phyloP scores from a whole-genome alignment of 2,329 filamentous ascomycete species.

The Botrytis medusae region DNA sequence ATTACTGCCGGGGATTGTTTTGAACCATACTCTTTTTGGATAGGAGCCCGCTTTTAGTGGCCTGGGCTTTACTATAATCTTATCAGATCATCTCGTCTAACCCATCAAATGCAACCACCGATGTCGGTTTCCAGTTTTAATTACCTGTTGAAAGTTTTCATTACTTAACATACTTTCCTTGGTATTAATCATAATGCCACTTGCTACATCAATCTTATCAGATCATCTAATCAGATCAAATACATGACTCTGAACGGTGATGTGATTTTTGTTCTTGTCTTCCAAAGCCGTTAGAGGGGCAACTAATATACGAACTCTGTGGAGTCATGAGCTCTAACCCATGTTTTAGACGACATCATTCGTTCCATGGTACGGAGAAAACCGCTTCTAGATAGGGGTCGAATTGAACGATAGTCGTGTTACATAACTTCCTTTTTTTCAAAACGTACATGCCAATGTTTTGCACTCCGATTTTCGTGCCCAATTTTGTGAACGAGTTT shows the following conservation, averaged over 20 bases:
- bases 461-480: not conserved
- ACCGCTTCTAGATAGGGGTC: not conserved
- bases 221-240: slow-evolving; percentile 19
- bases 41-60: not conserved
- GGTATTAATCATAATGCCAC: not conserved
- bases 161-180: not conserved
- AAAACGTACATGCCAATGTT: not conserved
- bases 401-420: not conserved
- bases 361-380: not conserved
- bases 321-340: not conserved
- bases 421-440: not conserved
- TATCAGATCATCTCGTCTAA: slow-evolving; percentile 5
- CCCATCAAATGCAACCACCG: not conserved
- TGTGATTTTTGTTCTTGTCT: not conserved
- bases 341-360: not conserved
- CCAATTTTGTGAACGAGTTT: not conserved
- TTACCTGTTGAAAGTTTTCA: not conserved
- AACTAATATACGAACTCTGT: not conserved
- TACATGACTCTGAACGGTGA: not conserved
- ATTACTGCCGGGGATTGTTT: not conserved
- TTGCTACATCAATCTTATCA: slow-evolving; percentile 2
- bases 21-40: not conserved
- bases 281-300: not conserved
- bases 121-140: not conserved
- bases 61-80: not conserved